A percentile compares a stretch with the other conserved stretches of the same genome.
phyloP scores from a whole-genome alignment of 2,329 filamentous ascomycete genomes.

The Cladobotryum mycophilum region DNA sequence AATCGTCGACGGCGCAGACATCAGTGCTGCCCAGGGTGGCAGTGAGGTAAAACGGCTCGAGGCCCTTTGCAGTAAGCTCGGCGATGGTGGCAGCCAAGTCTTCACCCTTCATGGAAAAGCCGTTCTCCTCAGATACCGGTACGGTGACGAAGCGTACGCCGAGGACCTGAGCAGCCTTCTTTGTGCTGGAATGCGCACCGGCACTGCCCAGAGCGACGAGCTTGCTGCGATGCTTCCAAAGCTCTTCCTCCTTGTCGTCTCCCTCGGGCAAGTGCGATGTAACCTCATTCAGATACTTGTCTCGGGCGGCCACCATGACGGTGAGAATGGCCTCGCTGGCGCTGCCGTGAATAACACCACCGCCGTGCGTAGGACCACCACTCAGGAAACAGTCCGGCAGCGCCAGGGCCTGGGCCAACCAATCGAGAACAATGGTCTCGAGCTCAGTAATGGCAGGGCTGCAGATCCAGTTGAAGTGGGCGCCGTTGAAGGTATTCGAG shows the following conservation, averaged over 20 bases:
- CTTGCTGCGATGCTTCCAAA: constrained; percentile 46
- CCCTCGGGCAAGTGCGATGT: constrained; percentile 43
- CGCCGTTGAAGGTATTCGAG: constrained; percentile 77
- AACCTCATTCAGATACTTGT: constrained; percentile 63
- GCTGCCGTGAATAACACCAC: constrained; percentile 90
- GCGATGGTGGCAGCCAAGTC: constrained; percentile 57
- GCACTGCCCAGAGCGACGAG: constrained; percentile 77
- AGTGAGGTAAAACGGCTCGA: constrained; percentile 83
- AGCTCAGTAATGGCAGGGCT: constrained; percentile 87
- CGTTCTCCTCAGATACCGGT: constrained; percentile 53
- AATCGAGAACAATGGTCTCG: constrained; percentile 89
- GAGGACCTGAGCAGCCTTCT: constrained; percentile 80
- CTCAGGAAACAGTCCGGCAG: constrained; percentile 71
- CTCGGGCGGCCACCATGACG: constrained; percentile 79
- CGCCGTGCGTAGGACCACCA: constrained; percentile 62
- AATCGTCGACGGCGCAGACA: constrained; percentile 81
- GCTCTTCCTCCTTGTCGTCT: constrained; percentile 64
- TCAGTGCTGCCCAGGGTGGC: constrained; percentile 80
- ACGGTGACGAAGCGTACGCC: constrained; percentile 76
- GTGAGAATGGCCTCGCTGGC: constrained; percentile 85
- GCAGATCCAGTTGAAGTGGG: constrained; percentile 97
- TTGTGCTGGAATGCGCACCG: constrained; percentile 74
- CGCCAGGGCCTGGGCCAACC: constrained; percentile 70
- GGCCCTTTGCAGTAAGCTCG: constrained; percentile 58
- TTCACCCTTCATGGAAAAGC: constrained; percentile 63